Evolutionary conservation across 2,329 filamentous ascomycete species (phyloP).

Genomic region (Aspergillus cejpii): DNA sequence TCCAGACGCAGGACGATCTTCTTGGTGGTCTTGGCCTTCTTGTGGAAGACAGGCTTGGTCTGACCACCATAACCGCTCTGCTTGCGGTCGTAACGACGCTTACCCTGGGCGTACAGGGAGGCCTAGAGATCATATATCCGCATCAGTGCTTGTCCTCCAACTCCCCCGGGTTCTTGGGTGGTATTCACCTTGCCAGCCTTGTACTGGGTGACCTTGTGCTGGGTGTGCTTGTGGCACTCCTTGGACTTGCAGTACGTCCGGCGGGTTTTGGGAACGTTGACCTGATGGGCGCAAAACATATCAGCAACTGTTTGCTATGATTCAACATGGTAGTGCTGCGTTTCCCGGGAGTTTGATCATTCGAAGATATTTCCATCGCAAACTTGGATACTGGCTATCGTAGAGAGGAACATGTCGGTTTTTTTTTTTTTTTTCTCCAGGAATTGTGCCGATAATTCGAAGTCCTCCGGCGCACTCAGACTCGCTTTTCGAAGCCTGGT

Average conservation of each 20-base stretch:
- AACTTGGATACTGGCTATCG: not conserved
- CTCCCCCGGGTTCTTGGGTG: slow-evolving; percentile 15
- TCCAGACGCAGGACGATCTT: slow-evolving; percentile 98
- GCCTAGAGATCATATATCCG: slow-evolving; percentile 48
- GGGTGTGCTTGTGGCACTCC: slow-evolving; percentile 87
- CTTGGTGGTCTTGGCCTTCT: slow-evolving; percentile 99
- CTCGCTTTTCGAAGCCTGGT: no score
- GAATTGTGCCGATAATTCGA: not conserved
- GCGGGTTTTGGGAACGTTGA: slow-evolving; percentile 97
- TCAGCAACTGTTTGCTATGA: slow-evolving; percentile 19
- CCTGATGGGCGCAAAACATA: slow-evolving; percentile 47
- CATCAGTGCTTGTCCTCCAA: slow-evolving; percentile 21
- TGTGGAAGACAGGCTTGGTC: slow-evolving; percentile 99
- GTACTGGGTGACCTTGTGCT: slow-evolving; percentile 94
- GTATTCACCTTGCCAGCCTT: slow-evolving; percentile 78
- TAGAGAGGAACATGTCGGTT: not conserved
- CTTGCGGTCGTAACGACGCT: slow-evolving; percentile 99
- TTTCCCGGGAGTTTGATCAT: slow-evolving; percentile 10
- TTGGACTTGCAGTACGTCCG: slow-evolving; percentile 97
- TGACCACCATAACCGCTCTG: slow-evolving; percentile 99
- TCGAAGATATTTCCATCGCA: slow-evolving; percentile 11
- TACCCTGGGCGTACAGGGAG: slow-evolving; percentile 95
- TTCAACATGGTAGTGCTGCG: slow-evolving; percentile 7
- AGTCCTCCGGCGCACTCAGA: not conserved
- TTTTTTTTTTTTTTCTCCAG: not conserved